phyloP scores from a whole-genome alignment of 129 eudicot genomes.

The Arctium lappa region DNA sequence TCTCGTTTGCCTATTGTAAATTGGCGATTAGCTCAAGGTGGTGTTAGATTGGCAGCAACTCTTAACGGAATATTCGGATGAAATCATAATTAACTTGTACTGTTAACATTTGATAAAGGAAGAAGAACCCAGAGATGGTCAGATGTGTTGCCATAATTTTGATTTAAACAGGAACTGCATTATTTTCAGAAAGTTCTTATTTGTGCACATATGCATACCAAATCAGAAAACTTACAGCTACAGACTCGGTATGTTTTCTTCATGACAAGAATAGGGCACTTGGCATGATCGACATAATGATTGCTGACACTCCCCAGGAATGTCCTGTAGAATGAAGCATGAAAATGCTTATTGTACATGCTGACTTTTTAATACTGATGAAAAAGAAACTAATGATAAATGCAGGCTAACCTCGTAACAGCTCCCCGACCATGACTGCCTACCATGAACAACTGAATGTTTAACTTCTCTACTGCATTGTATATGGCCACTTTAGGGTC shows the following conservation, averaged over 20 bases:
- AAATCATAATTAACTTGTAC: conserved; percentile 2
- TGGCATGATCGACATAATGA: conserved; percentile 40
- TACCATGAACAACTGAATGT: conserved; percentile 34
- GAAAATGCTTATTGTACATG: background rate
- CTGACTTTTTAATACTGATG: background rate
- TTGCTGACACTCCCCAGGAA: conserved; percentile 42
- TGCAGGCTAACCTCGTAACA: conserved; percentile 27
- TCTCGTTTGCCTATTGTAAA: conserved; percentile 72
- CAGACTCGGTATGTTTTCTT: conserved; percentile 27
- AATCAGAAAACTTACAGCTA: background rate
- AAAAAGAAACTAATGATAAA: no score
- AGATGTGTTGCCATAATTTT: background rate
- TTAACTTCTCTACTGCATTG: conserved; percentile 29
- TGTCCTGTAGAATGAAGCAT: conserved; percentile 10
- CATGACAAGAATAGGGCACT: conserved; percentile 47
- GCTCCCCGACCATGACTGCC: conserved; percentile 39
- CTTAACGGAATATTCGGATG: conserved; percentile 71
- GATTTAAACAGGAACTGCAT: background rate
- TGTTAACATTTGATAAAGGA: background rate
- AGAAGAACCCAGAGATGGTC: background rate
- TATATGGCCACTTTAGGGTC: conserved; percentile 44
- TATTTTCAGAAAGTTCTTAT: conserved; percentile 5
- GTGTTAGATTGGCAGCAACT: conserved; percentile 81
- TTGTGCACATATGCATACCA: background rate
- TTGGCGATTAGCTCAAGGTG: conserved; percentile 82